Evolutionary conservation across 208 protist genomes (phyloP), one percentile per base, ranked within the genome.

Genomic region (Leishmania amazonensis): DNA sequence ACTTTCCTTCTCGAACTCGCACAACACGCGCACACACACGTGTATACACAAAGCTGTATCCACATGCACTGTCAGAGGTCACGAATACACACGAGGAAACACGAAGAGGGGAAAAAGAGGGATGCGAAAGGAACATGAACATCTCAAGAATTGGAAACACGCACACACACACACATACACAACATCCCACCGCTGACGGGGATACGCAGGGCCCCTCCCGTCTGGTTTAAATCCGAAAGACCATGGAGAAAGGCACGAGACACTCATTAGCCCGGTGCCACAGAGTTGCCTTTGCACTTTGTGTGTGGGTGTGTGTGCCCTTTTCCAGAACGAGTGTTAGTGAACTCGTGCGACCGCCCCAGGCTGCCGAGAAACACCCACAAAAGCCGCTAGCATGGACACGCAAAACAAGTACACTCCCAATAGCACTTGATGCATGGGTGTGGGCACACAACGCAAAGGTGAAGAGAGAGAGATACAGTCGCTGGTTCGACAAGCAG

Each of bases 41-140:
- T 47, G 42, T 15, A 51, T 49, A 35, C 24, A 73, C 40, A 42
- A n/a, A 28, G 42, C 17, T 19, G 31, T 35, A 49, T 24, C 40
- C 19, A 15, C 67, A 73, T 73, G 67, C 67, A 31, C 67, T 19
- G 67, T 73, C 40, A 51, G 67, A 42, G 31, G 17, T 15, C 15
- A 49, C 21, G 3, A 40, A 19, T 13, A 31, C 42, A 72, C 31
- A 49, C 40, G 24, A 73, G 21, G 21, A 73, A n/a, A 51, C 28
- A 79, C 19, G 31, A 79, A 65, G 57, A 51, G 77, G 21, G 21
- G 24, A 76, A 2, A n/a, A 73, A 80, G 68, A 80, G 31, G 60
- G 51, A 40, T 11, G 4, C 31, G 15, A 74, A 31, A 74, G 45
- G 24, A 19, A 54, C 9, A 51, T 38, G 21, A 74, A 31, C 42